Evolutionary conservation across 2,329 filamentous ascomycete genomes (phyloP).

Genomic region (Trichoderma atrobrunneum): DNA sequence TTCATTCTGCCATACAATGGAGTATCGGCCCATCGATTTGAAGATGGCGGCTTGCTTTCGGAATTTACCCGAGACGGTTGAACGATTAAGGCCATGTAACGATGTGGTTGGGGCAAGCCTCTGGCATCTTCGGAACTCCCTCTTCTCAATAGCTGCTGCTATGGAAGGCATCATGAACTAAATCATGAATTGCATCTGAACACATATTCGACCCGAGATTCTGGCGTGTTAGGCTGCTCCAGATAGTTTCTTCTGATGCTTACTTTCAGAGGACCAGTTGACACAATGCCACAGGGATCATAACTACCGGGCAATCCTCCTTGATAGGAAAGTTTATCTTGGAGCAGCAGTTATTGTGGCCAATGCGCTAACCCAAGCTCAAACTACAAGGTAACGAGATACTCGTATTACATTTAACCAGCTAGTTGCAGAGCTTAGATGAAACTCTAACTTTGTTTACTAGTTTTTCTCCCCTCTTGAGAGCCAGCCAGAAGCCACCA

Average conservation of each 20-base stretch:
- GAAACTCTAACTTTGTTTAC: background rate
- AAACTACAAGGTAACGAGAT: background rate
- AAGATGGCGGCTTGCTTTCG: background rate
- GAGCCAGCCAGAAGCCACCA: background rate
- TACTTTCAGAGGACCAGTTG: background rate
- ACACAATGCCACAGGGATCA: background rate
- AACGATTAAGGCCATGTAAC: background rate
- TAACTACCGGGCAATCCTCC: background rate
- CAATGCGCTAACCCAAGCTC: background rate
- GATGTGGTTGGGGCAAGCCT: background rate
- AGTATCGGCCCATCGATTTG: background rate
- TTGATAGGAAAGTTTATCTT: background rate
- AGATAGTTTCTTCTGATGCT: background rate
- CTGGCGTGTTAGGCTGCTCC: background rate
- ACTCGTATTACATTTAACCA: background rate
- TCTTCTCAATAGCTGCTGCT: background rate
- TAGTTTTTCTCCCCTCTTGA: background rate
- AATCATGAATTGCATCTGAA: background rate
- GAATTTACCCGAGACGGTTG: background rate
- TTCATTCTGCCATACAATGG: background rate
- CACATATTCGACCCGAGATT: background rate
- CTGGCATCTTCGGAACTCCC: background rate
- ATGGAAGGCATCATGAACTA: background rate
- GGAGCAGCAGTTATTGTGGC: background rate
- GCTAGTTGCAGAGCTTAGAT: constrained; percentile 1